Evolutionary conservation across 164 flowering plant species (phyloP).

Genomic region (Magnolia kwangsiensis): DNA sequence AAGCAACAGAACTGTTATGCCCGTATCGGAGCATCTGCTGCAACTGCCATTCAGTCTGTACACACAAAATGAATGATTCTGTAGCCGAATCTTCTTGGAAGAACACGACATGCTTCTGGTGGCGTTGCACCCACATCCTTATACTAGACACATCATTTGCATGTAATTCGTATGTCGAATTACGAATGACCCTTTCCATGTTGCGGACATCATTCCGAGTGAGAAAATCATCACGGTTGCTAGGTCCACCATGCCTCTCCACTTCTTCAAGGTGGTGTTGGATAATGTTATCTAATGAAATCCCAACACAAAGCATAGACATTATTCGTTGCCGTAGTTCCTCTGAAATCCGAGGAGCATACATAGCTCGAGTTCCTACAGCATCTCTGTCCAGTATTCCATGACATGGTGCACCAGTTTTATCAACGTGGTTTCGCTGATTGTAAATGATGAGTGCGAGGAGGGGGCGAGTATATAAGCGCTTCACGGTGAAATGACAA

Average conservation of each 20-base stretch:
- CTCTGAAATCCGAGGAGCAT: slow-evolving; percentile 55
- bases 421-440: slow-evolving; percentile 48
- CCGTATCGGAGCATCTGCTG: slow-evolving; percentile 58
- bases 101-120: slow-evolving; percentile 40
- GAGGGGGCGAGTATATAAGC: slow-evolving; percentile 50
- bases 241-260: slow-evolving; percentile 50
- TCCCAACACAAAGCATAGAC: slow-evolving; percentile 54
- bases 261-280: slow-evolving; percentile 46
- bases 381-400: slow-evolving; percentile 54
- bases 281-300: slow-evolving; percentile 42
- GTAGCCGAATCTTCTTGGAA: slow-evolving; percentile 32
- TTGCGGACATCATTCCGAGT: slow-evolving; percentile 51
- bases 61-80: slow-evolving; percentile 41
- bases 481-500: slow-evolving; percentile 62
- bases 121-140: slow-evolving; percentile 47
- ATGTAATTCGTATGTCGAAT: slow-evolving; percentile 38
- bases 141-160: slow-evolving; percentile 32
- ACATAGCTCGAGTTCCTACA: slow-evolving; percentile 57
- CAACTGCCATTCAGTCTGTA: slow-evolving; percentile 67
- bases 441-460: slow-evolving; percentile 59
- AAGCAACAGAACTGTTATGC: slow-evolving; percentile 36
- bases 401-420: slow-evolving; percentile 53
- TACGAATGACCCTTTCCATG: slow-evolving; percentile 41
- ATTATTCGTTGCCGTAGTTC: slow-evolving; percentile 48
- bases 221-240: slow-evolving; percentile 50